Conservation (phyloP, 495 filamentous ascomycete species). For the Chaetomidium leptoderma region DNA sequence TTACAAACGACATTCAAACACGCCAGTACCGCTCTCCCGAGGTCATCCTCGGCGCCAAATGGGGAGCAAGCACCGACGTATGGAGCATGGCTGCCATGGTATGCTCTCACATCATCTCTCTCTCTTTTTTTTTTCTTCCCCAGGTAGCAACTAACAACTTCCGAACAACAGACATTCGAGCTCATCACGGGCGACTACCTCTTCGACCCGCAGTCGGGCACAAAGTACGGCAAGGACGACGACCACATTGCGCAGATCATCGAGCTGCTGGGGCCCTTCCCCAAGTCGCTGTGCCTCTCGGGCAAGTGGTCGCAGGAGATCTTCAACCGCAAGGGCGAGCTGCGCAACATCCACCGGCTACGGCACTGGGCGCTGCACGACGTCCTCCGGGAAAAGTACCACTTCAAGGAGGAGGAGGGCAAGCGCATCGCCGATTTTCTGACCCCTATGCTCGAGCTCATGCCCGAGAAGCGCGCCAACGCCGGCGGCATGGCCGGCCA, state of each 20-base stretch:
- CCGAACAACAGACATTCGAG: constrained; percentile 76
- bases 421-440: constrained; percentile 81
- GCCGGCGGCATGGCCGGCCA: constrained; percentile 91
- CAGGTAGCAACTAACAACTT: background rate
- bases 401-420: constrained; percentile 74
- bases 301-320: constrained; percentile 99
- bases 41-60: constrained; percentile 94
- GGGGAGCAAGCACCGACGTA: constrained; percentile 97
- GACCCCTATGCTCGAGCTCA: constrained; percentile 84
- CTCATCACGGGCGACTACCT: constrained; percentile 98
- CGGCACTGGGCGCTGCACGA: constrained; percentile 96
- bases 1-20: constrained; percentile 99
- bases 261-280: constrained; percentile 90
- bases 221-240: constrained; percentile 99
- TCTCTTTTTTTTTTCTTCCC: background rate
- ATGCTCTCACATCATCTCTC: constrained; percentile 22
- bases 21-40: constrained; percentile 96
- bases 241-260: constrained; percentile 99
- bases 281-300: constrained; percentile 80
- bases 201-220: constrained; percentile 97
- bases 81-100: constrained; percentile 99
- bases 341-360: constrained; percentile 94
- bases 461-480: constrained; percentile 84
- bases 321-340: constrained; percentile 95
- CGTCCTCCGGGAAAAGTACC: constrained; percentile 94